Conservation (phyloP, 768 basidiomycete genomes). For the Tremella yokohamensis region DNA sequence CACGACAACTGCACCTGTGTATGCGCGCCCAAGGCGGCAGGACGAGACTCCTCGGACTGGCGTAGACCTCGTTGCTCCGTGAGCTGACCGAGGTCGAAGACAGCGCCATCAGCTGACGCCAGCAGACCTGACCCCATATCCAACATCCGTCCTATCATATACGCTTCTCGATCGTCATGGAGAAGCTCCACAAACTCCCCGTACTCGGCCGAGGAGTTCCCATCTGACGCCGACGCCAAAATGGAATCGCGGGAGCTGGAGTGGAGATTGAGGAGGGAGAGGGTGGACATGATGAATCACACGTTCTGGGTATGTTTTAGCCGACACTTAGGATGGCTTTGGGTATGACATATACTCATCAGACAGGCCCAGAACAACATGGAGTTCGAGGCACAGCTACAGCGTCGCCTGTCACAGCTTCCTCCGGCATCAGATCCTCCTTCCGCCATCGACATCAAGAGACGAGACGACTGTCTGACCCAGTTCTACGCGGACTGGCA, state of each 20-base stretch:
- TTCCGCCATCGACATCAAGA: constrained; percentile 22
- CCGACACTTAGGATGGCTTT: no score
- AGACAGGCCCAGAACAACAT: constrained; percentile 34
- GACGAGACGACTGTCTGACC: constrained; percentile 28
- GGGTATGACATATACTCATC: background rate
- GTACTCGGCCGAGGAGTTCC: constrained; percentile 29
- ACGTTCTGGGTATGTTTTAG: constrained; percentile 40
- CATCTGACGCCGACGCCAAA: constrained; percentile 4
- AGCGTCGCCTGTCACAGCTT: constrained; percentile 34
- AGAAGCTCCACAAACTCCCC: constrained; percentile 19
- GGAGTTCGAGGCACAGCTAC: constrained; percentile 33
- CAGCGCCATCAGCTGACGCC: constrained; percentile 7
- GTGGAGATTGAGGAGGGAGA: constrained; percentile 38
- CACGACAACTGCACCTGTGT: no score
- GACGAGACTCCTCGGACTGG: background rate
- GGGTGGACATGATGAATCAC: constrained; percentile 45
- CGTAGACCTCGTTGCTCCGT: constrained; percentile 45
- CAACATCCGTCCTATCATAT: constrained; percentile 44
- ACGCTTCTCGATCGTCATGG: constrained; percentile 29
- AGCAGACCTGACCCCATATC: constrained; percentile 44
- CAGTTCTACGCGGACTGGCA: constrained; percentile 49
- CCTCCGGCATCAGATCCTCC: constrained; percentile 29
- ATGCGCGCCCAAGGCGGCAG: background rate
- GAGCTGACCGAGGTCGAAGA: constrained; percentile 9
- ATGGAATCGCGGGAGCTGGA: constrained; percentile 39